Conservation (phyloP, 208 protist species). For the Acanthamoeba rhysodes region DNA sequence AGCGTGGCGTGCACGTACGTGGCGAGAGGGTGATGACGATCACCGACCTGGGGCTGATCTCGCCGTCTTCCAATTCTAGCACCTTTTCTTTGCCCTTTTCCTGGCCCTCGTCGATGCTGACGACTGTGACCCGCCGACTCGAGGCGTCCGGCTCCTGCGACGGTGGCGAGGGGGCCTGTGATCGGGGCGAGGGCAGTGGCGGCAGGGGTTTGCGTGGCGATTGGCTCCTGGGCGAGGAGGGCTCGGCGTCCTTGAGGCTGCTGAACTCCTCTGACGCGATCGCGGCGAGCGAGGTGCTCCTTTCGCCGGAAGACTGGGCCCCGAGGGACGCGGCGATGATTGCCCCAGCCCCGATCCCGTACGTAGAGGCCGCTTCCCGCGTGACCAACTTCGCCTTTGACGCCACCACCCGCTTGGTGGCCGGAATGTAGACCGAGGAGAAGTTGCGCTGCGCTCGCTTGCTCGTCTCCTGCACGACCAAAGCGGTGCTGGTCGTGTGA, state of each 20-base stretch:
- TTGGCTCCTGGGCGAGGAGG: not conserved
- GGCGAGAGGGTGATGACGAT: not conserved
- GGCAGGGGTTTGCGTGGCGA: not conserved
- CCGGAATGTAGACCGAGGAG: slow-evolving; percentile 1
- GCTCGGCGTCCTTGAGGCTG: not conserved
- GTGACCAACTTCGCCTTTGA: not conserved
- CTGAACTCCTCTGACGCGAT: not conserved
- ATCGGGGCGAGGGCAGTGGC: not conserved
- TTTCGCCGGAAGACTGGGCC: not conserved
- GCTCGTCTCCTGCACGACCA: slow-evolving; percentile 10
- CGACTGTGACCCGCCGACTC: not conserved
- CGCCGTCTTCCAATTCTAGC: not conserved
- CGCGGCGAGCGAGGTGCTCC: not conserved
- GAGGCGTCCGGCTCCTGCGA: not conserved
- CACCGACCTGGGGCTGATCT: not conserved
- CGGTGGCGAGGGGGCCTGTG: not conserved
- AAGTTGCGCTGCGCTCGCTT: slow-evolving; percentile 10
- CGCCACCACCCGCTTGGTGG: slow-evolving; percentile 1
- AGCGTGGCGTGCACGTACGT: not conserved
- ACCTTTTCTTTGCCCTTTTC: slow-evolving; percentile 26
- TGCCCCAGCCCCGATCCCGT: not conserved
- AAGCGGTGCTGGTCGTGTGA: not conserved
- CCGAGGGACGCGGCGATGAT: not conserved
- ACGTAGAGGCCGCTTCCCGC: not conserved
- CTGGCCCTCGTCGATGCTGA: not conserved